phyloP scores from a whole-genome alignment of 2,329 filamentous ascomycete genomes.

The Seiridium unicorne region DNA sequence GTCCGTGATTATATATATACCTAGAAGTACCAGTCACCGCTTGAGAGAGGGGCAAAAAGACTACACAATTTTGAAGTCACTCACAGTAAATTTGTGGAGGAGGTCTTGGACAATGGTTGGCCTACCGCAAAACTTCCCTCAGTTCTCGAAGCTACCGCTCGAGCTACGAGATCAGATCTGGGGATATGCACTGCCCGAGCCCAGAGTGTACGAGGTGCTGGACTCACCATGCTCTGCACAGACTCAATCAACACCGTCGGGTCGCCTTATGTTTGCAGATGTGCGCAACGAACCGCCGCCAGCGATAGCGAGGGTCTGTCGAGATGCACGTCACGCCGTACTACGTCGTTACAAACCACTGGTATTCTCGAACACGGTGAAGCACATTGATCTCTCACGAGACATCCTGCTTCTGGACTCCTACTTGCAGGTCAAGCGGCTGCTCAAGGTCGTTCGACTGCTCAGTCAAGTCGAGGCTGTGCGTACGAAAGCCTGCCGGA shows the following conservation, averaged over 20 bases:
- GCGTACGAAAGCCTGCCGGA: conserved; percentile 35
- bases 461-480: conserved; percentile 44
- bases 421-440: conserved; percentile 44
- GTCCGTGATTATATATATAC: conserved; percentile 4
- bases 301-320: conserved; percentile 40
- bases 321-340: conserved; percentile 41
- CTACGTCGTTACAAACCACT: conserved; percentile 42
- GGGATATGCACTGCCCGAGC: conserved; percentile 41
- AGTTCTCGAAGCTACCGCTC: conserved; percentile 34
- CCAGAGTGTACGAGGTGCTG: conserved; percentile 45
- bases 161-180: conserved; percentile 47
- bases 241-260: conserved; percentile 33
- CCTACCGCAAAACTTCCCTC: conserved; percentile 17
- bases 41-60: background rate
- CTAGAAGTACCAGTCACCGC: background rate
- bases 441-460: conserved; percentile 44
- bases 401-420: conserved; percentile 47
- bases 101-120: background rate
- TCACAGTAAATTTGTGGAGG: background rate
- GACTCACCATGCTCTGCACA: conserved; percentile 41
- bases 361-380: conserved; percentile 42
- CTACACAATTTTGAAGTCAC: background rate
- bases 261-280: conserved; percentile 46
- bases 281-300: conserved; percentile 43
- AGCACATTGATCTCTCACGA: conserved; percentile 42